Conservation (phyloP, 257 asterid species). For the Solanum habrochaites region DNA sequence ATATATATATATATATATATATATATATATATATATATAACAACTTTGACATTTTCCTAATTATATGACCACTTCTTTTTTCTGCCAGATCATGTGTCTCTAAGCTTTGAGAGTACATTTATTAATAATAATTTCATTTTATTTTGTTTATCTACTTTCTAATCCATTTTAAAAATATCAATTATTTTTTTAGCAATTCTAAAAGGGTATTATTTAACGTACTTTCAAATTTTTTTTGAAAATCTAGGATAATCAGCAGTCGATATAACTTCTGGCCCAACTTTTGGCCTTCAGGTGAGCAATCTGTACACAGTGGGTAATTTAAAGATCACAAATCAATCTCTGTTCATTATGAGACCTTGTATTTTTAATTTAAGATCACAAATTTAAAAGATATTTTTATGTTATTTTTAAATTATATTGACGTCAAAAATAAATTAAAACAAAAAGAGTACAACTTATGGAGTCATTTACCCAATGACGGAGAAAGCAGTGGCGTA, state of each 20-base stretch:
- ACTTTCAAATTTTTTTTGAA: too few relatives aligned
- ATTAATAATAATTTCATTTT: not conserved
- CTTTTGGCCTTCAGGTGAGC: too few relatives aligned
- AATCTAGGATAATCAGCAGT: fast-evolving
- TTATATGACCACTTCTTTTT: not conserved
- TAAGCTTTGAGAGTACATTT: not conserved
- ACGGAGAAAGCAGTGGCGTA: not conserved
- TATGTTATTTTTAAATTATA: too few relatives aligned
- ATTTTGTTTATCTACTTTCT: too few relatives aligned
- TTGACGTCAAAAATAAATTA: too few relatives aligned
- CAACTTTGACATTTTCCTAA: not conserved
- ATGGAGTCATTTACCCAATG: not conserved
- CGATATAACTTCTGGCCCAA: fast-evolving
- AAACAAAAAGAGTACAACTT: not conserved
- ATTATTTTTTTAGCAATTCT: too few relatives aligned
- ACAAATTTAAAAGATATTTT: too few relatives aligned
- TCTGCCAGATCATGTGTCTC: not conserved
- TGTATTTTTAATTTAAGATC: too few relatives aligned
- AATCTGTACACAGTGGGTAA: too few relatives aligned
- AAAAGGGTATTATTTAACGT: too few relatives aligned
- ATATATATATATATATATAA: not conserved
- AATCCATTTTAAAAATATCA: not conserved
- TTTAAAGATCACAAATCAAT: too few relatives aligned
- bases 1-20: not conserved
- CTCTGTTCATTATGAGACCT: too few relatives aligned